phyloP scores from a whole-genome alignment of 345 rosid genomes.

The Gossypium thurberi region DNA sequence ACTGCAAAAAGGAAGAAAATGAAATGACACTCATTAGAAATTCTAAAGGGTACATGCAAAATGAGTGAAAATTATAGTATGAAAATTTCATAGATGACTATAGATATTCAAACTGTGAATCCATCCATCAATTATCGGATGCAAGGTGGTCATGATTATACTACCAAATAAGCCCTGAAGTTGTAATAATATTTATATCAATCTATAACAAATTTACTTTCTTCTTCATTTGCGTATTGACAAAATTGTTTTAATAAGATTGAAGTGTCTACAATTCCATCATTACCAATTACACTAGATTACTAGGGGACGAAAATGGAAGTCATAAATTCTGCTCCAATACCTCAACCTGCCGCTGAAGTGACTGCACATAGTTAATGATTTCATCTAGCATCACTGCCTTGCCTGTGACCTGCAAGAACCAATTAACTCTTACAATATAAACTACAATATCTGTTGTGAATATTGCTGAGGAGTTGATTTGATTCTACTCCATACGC shows the following conservation, averaged over 20 bases:
- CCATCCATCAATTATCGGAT: background rate
- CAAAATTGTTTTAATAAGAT: background rate
- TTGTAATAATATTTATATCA: background rate
- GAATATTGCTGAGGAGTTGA: background rate
- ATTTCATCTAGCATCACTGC: constrained; percentile 99
- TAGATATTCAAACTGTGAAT: background rate
- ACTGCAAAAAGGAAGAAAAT: constrained; percentile 36
- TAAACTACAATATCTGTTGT: constrained; percentile 8
- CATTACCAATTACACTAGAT: background rate
- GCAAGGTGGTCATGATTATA: background rate
- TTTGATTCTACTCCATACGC: background rate
- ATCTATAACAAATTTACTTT: background rate
- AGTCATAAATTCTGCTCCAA: background rate
- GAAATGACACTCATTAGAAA: background rate
- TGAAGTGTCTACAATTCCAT: background rate
- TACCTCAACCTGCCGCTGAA: constrained; percentile 99
- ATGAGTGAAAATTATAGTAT: background rate
- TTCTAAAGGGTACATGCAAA: background rate
- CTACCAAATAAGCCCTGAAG: background rate
- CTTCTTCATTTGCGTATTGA: background rate
- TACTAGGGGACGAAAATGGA: background rate
- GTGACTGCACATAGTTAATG: constrained; percentile 89
- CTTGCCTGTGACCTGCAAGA: constrained; percentile 86
- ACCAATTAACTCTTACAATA: constrained; percentile 8
- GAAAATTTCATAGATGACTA: no score